Evolutionary conservation across 768 basidiomycete genomes (phyloP), one percentile per base, ranked within the genome.

Genomic region (Pholiota conissans): DNA sequence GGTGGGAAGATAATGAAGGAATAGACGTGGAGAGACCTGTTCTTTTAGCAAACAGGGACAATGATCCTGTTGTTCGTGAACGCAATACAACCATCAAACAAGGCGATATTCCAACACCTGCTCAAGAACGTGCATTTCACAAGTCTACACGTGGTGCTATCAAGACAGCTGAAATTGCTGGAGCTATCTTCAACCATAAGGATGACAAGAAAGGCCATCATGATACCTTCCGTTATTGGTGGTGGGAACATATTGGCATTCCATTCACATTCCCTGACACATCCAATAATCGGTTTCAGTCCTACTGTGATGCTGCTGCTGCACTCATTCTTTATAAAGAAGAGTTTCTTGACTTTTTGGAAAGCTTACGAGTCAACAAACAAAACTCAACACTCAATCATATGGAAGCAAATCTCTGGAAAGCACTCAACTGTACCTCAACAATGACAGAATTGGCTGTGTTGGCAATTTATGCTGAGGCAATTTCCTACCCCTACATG

Each of bases 401-500:
- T 57, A 57, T 62, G 7, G 61, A 62, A 54, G 0, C 56, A 30
- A 16, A 52, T 49, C 0, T 68, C 59, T 14, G 67, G 42, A 26
- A 61, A 69, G 70, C 62, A 2, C 64, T 75, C 4, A 35, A 66
- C 7, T 64, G 69, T 52, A 51, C 29, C 13, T 30, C 63, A 27
- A 76, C 72, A 16, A 56, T 62, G 13, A 65, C 69, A 1, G 73
- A 75, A 48, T 61, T 76, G 9, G 30, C 30, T 6, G 30, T 32
- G 6, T 11, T 32, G 11, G 30, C 30, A 1, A 18, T 72, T 0
- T 74, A 72, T 52, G 16, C 57, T n/a, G 61, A 70, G 49, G 49
- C 61, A n/a, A 57, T 75, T 32, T 61, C 58, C 6, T 52, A 67
- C 49, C 72, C 70, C 1, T 73, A 71, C 53, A 63, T 75, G 60